phyloP scores from a whole-genome alignment of 140 eudicot genomes.

The Stevia rebaudiana region DNA sequence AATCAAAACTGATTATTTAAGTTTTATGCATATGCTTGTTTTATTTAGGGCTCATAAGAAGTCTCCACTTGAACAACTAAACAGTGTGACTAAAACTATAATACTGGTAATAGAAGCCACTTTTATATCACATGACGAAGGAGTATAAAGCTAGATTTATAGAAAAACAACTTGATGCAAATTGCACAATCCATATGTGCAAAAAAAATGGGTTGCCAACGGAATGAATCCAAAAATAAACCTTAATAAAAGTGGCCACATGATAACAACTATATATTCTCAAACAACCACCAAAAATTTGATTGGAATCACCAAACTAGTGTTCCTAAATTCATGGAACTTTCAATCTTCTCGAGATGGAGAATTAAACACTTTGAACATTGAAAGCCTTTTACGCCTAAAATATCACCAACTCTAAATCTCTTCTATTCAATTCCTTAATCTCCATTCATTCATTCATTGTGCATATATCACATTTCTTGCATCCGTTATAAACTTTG shows the following conservation, averaged over 20 bases:
- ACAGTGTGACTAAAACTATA: too few relatives aligned
- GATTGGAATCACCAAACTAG: background rate
- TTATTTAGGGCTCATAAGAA: too few relatives aligned
- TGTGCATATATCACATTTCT: background rate
- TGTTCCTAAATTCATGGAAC: conserved; percentile 15
- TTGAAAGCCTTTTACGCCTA: background rate
- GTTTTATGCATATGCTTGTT: too few relatives aligned
- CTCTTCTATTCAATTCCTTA: background rate
- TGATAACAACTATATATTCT: conserved; percentile 4
- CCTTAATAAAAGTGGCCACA: conserved; percentile 10
- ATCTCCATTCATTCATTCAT: conserved; percentile 1
- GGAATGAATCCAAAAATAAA: background rate
- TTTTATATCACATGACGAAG: background rate
- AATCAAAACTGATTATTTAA: background rate
- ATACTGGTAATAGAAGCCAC: too few relatives aligned
- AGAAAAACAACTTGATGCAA: background rate
- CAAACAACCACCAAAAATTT: background rate
- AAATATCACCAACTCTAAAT: background rate
- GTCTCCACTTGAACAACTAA: too few relatives aligned
- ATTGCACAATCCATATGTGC: background rate
- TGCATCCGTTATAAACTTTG: background rate
- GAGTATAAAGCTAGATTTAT: background rate
- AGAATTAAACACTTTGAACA: background rate
- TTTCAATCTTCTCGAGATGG: background rate
- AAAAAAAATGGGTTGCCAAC: conserved; percentile 3